Percentiles rank a stretch among this genome's conserved stretches.
phyloP scores from a whole-genome alignment of 1,284 basidiomycete species.

The Pisolithus thermaeus region DNA sequence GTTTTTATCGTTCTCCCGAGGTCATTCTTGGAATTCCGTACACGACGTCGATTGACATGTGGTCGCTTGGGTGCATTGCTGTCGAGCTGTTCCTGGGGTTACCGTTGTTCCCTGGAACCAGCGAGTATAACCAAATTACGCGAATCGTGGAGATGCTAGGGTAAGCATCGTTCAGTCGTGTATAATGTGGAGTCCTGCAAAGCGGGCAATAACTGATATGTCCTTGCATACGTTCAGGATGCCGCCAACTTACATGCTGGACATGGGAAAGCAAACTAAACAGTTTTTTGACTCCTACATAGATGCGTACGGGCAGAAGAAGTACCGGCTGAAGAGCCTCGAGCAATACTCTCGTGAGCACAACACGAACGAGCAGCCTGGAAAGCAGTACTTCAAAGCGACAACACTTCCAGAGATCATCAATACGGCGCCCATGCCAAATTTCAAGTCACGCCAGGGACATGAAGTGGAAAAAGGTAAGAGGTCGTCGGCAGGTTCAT shows the following conservation, averaged over 20 bases:
- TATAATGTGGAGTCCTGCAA: neutral
- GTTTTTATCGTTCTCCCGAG: constrained; percentile 98
- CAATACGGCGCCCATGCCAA: constrained; percentile 88
- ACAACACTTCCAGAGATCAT: constrained; percentile 93
- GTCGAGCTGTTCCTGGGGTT: constrained; percentile 96
- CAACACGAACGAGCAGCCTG: constrained; percentile 92
- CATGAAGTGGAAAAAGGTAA: constrained; percentile 91
- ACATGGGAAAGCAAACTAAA: constrained; percentile 90
- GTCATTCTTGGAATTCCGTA: constrained; percentile 95
- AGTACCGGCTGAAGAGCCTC: constrained; percentile 84
- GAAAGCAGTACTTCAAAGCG: constrained; percentile 98
- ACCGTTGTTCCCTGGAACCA: constrained; percentile 96
- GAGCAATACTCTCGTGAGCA: constrained; percentile 97
- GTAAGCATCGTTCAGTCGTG: constrained; percentile 40
- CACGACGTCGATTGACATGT: constrained; percentile 92
- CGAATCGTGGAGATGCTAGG: constrained; percentile 98
- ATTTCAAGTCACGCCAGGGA: constrained; percentile 70
- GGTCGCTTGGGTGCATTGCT: constrained; percentile 93
- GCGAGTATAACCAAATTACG: constrained; percentile 98
- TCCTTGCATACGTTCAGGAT: constrained; percentile 39
- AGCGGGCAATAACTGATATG: constrained; percentile 3
- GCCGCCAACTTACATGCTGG: constrained; percentile 92
- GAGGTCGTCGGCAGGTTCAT: constrained; percentile 1
- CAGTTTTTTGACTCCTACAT: constrained; percentile 90
- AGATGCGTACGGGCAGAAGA: constrained; percentile 83